These are phyloP conservation scores for Chimonanthus praecox DNA, from an alignment of 164 flowering plant species.

Conservation along the genomic window DNA sequence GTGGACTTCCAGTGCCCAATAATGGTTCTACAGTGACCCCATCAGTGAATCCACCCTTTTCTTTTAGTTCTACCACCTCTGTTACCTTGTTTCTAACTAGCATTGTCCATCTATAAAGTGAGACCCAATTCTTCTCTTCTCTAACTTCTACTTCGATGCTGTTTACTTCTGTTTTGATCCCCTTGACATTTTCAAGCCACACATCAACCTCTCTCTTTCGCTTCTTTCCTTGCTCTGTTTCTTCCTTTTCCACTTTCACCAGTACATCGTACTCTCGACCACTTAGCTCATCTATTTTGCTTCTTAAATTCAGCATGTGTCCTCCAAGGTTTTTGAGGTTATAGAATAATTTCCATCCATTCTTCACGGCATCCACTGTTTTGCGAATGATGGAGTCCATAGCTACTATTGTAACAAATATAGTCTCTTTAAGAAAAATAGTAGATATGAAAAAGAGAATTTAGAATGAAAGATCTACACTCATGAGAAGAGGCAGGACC, in stretches of 20 bases:
- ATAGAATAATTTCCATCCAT: not conserved
- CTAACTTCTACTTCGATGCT: not conserved
- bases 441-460: not conserved
- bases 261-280: not conserved
- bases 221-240: not conserved
- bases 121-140: not conserved
- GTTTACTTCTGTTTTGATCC: not conserved
- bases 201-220: not conserved
- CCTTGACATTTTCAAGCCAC: not conserved
- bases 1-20: too few species aligned
- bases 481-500: too few species aligned
- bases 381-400: too few species aligned
- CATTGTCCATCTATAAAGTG: not conserved
- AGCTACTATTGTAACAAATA: not conserved
- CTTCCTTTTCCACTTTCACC: not conserved
- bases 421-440: not conserved
- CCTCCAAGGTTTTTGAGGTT: not conserved
- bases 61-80: not conserved
- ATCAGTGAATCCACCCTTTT: not conserved
- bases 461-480: too few species aligned
- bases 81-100: not conserved
- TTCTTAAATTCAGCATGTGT: not conserved
- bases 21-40: not conserved
- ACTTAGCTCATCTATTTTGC: not conserved
- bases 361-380: not conserved